Conservation (phyloP, 129 eudicot species). For the Glebionis coronaria region DNA sequence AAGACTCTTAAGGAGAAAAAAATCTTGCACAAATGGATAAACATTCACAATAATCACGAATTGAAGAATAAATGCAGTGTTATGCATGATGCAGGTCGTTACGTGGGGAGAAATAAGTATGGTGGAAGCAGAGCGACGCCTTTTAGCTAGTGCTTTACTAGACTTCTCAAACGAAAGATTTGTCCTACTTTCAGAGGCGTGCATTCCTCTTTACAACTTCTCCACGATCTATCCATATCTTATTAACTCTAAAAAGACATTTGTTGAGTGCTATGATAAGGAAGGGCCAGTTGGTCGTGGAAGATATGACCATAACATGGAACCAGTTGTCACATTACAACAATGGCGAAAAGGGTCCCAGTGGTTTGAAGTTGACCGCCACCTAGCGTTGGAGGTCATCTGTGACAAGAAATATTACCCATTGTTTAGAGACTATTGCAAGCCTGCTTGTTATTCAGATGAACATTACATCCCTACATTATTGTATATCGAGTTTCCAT, state of each 20-base stretch:
- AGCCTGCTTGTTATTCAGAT: conserved; percentile 69
- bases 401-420: conserved; percentile 41
- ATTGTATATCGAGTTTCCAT: conserved; percentile 36
- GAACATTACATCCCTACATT: conserved; percentile 75
- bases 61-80: not conserved
- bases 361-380: conserved; percentile 68
- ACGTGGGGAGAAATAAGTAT: conserved; percentile 68
- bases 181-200: conserved; percentile 69
- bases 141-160: conserved; percentile 68
- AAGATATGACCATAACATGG: conserved; percentile 48
- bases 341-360: conserved; percentile 84
- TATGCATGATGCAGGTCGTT: conserved; percentile 44
- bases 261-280: conserved; percentile 56
- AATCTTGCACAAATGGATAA: too few species aligned
- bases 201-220: conserved; percentile 76
- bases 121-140: conserved; percentile 77
- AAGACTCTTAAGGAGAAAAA: too few species aligned
- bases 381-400: conserved; percentile 55
- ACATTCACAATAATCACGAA: conserved; percentile 1
- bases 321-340: conserved; percentile 33
- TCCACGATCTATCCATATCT: conserved; percentile 50
- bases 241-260: conserved; percentile 42
- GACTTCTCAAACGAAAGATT: conserved; percentile 62
- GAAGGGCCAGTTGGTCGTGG: conserved; percentile 64
- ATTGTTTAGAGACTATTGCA: conserved; percentile 48